A percentile compares a stretch with the other conserved stretches of the same genome.
These are phyloP conservation scores for Rutstroemia sp. DNA, from an alignment of 2,329 filamentous ascomycete species.

Conservation along the genomic window DNA sequence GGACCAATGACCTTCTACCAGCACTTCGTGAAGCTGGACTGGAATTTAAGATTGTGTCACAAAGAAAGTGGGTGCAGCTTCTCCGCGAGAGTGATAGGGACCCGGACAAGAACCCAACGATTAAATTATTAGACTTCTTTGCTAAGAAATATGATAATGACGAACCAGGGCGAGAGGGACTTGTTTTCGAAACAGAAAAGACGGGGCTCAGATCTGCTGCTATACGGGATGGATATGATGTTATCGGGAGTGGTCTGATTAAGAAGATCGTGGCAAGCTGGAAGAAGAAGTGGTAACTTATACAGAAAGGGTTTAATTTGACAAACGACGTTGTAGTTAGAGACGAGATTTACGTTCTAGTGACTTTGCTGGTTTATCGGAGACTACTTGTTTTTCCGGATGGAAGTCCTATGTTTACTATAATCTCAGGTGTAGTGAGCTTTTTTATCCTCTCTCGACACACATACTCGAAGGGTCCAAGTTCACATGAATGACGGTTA, in stretches of 20 bases:
- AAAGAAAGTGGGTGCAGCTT: slow-evolving; percentile 38
- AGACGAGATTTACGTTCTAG: too few relatives aligned
- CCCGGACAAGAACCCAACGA: slow-evolving; percentile 40
- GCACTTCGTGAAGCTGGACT: slow-evolving; percentile 39
- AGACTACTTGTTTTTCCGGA: too few relatives aligned
- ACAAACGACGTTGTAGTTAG: too few relatives aligned
- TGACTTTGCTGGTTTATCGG: too few relatives aligned
- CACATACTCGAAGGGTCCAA: too few relatives aligned
- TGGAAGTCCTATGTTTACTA: too few relatives aligned
- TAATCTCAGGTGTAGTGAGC: too few relatives aligned
- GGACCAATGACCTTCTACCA: slow-evolving; percentile 45
- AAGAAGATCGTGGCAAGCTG: slow-evolving; percentile 33
- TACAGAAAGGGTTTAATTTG: not conserved
- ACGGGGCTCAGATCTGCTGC: slow-evolving; percentile 22
- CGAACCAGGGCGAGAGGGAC: slow-evolving; percentile 30
- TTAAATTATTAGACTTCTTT: slow-evolving; percentile 48
- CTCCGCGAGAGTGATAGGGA: slow-evolving; percentile 41
- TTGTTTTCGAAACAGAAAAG: slow-evolving; percentile 33
- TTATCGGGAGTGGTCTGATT: slow-evolving; percentile 34
- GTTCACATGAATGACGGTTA: too few relatives aligned
- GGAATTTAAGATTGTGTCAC: slow-evolving; percentile 36
- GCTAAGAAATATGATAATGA: slow-evolving; percentile 42
- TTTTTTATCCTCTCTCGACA: too few relatives aligned
- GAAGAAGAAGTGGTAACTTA: slow-evolving; percentile 10
- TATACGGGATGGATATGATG: slow-evolving; percentile 31